phyloP scores from a whole-genome alignment of 2,329 filamentous ascomycete genomes.

The Zymoseptoria ardabiliae region DNA sequence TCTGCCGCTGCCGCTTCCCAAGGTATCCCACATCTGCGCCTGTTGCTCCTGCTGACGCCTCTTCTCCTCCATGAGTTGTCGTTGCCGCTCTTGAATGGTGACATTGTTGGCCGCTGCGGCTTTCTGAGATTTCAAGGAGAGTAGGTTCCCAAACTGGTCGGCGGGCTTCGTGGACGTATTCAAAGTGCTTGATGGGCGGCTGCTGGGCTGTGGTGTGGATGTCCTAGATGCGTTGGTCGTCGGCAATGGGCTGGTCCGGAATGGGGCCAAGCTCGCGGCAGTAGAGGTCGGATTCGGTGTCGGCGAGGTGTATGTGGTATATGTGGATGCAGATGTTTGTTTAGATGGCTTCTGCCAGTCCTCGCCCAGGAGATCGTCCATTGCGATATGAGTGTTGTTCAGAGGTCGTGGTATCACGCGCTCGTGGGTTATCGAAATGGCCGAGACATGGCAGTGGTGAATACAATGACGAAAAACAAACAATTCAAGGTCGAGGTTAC shows the following conservation, averaged over 20 bases:
- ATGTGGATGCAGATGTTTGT: conserved; percentile 7
- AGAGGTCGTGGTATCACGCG: not conserved
- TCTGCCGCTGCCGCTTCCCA: conserved; percentile 58
- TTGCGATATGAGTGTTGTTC: conserved; percentile 14
- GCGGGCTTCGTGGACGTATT: conserved; percentile 45
- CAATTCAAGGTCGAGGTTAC: not conserved
- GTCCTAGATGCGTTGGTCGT: conserved; percentile 33
- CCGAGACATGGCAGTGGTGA: not conserved
- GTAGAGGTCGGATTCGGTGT: conserved; percentile 21
- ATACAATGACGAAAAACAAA: not conserved
- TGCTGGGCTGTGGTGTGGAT: conserved; percentile 22
- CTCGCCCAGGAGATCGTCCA: conserved; percentile 45
- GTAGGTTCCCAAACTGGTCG: conserved; percentile 73
- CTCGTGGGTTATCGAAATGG: conserved; percentile 1
- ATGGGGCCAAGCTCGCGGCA: conserved; percentile 27
- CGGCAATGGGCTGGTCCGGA: conserved; percentile 28
- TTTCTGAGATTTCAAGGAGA: conserved; percentile 57
- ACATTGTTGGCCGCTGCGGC: conserved; percentile 57
- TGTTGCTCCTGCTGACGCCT: conserved; percentile 68
- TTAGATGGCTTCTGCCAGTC: conserved; percentile 37
- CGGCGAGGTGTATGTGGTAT: conserved; percentile 8
- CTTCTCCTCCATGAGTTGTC: conserved; percentile 69
- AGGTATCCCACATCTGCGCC: conserved; percentile 61
- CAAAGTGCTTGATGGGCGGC: conserved; percentile 35
- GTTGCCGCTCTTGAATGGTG: conserved; percentile 57